A percentile compares a stretch with the other conserved stretches of the same genome.
Evolutionary conservation across 495 filamentous ascomycete genomes (phyloP).

Genomic region (Aspergillus baeticus): DNA sequence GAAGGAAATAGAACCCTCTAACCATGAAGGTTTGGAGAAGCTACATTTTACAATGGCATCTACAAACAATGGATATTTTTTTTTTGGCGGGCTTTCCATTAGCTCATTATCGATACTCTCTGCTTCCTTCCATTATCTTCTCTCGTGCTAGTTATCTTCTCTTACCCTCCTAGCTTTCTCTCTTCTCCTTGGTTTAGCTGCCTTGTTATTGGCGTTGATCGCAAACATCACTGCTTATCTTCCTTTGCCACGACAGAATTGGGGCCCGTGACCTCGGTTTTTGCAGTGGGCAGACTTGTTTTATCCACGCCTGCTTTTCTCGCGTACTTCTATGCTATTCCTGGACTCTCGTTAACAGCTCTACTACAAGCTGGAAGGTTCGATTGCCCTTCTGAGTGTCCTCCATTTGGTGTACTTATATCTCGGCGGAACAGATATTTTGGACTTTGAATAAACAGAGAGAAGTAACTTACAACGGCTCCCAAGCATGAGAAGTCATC

Average conservation of each 20-base stretch:
- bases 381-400: not conserved
- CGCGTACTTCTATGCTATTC: too few relatives aligned
- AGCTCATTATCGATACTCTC: not conserved
- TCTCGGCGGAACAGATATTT: not conserved
- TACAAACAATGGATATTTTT: not conserved
- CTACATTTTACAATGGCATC: too few relatives aligned
- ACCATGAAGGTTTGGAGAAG: not conserved
- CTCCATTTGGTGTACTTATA: slow-evolving; percentile 8
- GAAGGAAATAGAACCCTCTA: slow-evolving; percentile 19
- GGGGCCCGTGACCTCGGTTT: slow-evolving; percentile 7
- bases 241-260: not conserved
- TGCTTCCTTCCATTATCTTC: slow-evolving; percentile 12
- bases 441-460: too few relatives aligned
- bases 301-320: too few relatives aligned
- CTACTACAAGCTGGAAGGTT: too few relatives aligned
- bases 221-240: not conserved
- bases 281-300: not conserved
- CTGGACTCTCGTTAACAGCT: too few relatives aligned
- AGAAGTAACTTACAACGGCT: too few relatives aligned
- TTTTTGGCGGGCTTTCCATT: too few relatives aligned
- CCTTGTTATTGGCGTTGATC: slow-evolving; percentile 13
- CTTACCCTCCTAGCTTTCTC: not conserved
- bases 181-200: not conserved
- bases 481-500: not conserved
- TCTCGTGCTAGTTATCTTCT: not conserved